Evolutionary conservation across 1,284 basidiomycete genomes (phyloP), one percentile per base, ranked within the genome.

Genomic region (Boletus semigastroideus): DNA sequence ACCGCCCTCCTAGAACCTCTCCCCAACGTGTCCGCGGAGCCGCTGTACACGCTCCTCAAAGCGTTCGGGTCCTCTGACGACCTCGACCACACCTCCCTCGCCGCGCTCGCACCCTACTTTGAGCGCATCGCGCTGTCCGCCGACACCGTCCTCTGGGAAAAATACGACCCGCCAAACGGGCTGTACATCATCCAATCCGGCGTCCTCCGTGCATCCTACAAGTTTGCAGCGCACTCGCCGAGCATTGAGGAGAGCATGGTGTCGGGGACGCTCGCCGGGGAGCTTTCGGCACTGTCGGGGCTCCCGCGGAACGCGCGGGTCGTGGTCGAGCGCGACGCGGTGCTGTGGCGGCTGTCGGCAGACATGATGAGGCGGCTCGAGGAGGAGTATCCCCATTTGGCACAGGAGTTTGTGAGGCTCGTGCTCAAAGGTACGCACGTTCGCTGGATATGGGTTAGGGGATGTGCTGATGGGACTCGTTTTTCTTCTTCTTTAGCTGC

Each of bases 231-330:
- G 47, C 82, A 87, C 57, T 74, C 79, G 8, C 78, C 80, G 27
- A 69, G 73, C 11, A 82, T 92, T 42, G 86, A 90, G 62, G 91
- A 93, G 72, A 90, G 87, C 5, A 97, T 96, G 94, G 91, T 96
- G 0, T 86, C 93, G 2, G 94, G 93, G 1, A 92, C 92, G 0
- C 74, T 96, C 6, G 92, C 94, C 3, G 94, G 94, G 1, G 94
- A 97, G 69, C 71, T 97, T 49, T 87, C 89, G 0, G 88, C 87
- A 34, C 72, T 98, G 22, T 85, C 90, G 9, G 84, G 84, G 16
- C 77, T 86, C 37, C 76, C 80, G 20, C 76, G 94, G 43, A 97
- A 96, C 66, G 87, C 92, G n/a, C 92, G 86, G 4, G 91, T 91
- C 22, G 75, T 87, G 0, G 92, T 88, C 2, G 94, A 96, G 69